Percentiles rank a stretch among this genome's conserved stretches.
Evolutionary conservation across 768 basidiomycete species (phyloP).

Genomic region (Boletus reticulatus): DNA sequence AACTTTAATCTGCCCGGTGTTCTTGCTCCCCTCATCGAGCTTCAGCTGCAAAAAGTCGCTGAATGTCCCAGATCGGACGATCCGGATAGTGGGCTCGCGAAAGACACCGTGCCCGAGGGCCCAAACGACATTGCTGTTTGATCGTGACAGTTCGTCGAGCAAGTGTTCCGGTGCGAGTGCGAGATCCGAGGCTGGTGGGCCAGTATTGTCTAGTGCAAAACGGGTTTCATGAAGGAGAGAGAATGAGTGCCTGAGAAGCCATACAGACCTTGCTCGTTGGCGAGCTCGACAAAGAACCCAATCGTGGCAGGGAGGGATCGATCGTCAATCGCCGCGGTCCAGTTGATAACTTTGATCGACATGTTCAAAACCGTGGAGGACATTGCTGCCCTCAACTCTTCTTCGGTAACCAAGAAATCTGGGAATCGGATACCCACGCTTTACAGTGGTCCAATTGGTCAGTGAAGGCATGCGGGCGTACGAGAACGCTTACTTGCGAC

Average conservation of each 20-base stretch:
- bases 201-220: neutral
- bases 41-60: conserved; percentile 17
- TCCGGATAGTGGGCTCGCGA: conserved; percentile 18
- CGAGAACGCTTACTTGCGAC: conserved; percentile 9
- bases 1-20: conserved; percentile 18
- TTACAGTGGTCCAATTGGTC: neutral
- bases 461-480: neutral
- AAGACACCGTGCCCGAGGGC: neutral
- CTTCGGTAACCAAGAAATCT: conserved; percentile 12
- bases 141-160: conserved; percentile 3
- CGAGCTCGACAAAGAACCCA: conserved; percentile 14
- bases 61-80: conserved; percentile 23
- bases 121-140: neutral
- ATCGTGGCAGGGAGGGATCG: conserved; percentile 1
- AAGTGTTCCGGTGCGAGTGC: neutral
- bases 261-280: neutral
- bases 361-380: neutral
- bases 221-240: neutral
- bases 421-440: conserved; percentile 9
- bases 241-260: neutral
- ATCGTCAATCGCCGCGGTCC: conserved; percentile 9
- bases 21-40: conserved; percentile 5
- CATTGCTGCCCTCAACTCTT: conserved; percentile 7
- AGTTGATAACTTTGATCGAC: neutral
- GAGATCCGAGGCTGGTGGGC: neutral